These are phyloP conservation scores for Hypomyces rosellus DNA, from an alignment of 2,329 filamentous ascomycete species.

Conservation along the genomic window DNA sequence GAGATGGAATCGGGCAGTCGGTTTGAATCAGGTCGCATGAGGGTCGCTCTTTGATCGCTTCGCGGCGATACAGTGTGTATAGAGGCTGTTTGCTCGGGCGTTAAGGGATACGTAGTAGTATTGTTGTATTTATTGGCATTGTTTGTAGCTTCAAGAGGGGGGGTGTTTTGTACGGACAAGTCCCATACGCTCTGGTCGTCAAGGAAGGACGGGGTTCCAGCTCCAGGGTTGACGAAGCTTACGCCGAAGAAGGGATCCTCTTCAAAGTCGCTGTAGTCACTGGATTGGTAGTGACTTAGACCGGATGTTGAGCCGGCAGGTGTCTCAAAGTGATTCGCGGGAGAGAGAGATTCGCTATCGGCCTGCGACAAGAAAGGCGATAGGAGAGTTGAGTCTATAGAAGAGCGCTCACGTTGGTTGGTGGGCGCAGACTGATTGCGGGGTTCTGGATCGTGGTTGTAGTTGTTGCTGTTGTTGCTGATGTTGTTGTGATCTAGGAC, in stretches of 20 bases:
- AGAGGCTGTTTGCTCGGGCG: slow-evolving; percentile 46
- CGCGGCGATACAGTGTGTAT: slow-evolving; percentile 39
- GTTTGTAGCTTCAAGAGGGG: slow-evolving; percentile 7
- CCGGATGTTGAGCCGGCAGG: slow-evolving; percentile 45
- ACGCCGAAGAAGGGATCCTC: slow-evolving; percentile 47
- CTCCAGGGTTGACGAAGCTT: slow-evolving; percentile 39
- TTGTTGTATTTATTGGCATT: slow-evolving; percentile 16
- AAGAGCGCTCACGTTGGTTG: slow-evolving; percentile 20
- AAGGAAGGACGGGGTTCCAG: slow-evolving; percentile 40
- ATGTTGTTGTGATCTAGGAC: slow-evolving; percentile 25
- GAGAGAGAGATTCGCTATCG: slow-evolving; percentile 25
- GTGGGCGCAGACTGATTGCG: slow-evolving; percentile 24
- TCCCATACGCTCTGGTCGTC: slow-evolving; percentile 24
- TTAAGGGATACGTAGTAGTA: slow-evolving; percentile 37
- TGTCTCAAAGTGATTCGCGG: slow-evolving; percentile 33
- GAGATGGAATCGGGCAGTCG: slow-evolving; percentile 32
- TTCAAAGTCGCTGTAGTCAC: slow-evolving; percentile 41
- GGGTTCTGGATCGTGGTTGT: slow-evolving; percentile 26
- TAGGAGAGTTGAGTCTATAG: slow-evolving; percentile 33
- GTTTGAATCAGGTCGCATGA: slow-evolving; percentile 17
- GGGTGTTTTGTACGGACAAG: slow-evolving; percentile 2
- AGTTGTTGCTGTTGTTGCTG: slow-evolving; percentile 20
- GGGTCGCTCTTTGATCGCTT: slow-evolving; percentile 25
- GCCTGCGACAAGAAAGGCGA: slow-evolving; percentile 39
- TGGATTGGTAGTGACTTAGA: slow-evolving; percentile 42